Conservation (phyloP, 352 stramenopile species). For the Plasmopara muralis region DNA sequence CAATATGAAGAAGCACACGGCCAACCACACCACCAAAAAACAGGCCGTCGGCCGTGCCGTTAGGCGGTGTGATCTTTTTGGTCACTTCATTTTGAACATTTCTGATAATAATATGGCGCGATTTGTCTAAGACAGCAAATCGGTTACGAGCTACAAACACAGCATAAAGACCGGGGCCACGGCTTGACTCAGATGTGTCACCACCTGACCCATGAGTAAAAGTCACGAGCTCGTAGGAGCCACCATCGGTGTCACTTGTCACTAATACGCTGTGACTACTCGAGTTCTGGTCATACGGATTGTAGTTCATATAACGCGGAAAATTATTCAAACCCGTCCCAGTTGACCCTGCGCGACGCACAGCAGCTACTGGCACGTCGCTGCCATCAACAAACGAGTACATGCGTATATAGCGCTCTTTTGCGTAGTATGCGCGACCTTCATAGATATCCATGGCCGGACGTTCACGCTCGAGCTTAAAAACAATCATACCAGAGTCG, state of each 20-base stretch:
- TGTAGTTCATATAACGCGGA: conserved; percentile 93
- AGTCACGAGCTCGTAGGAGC: conserved; percentile 96
- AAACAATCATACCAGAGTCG: conserved; percentile 99
- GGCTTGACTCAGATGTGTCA: conserved; percentile 89
- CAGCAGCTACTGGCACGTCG: conserved; percentile 65
- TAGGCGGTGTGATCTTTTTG: conserved; percentile 95
- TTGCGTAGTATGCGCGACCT: conserved; percentile 93
- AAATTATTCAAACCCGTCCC: conserved; percentile 89
- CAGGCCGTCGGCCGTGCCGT: conserved; percentile 92
- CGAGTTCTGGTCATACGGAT: conserved; percentile 92
- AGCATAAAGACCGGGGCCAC: conserved; percentile 91
- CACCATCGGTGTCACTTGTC: conserved; percentile 93
- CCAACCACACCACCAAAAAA: conserved; percentile 96
- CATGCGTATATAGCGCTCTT: conserved; percentile 96
- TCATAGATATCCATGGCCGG: conserved; percentile 89
- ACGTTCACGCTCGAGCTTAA: conserved; percentile 97
- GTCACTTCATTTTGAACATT: conserved; percentile 99
- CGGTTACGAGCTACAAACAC: conserved; percentile 97
- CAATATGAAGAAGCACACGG: conserved; percentile 94
- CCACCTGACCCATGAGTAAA: conserved; percentile 77
- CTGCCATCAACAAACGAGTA: conserved; percentile 90
- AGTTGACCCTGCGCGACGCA: conserved; percentile 56
- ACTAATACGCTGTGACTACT: conserved; percentile 87
- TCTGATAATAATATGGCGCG: conserved; percentile 96
- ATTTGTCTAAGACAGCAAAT: conserved; percentile 98